Percentiles rank a stretch among this genome's conserved stretches.
phyloP scores from a whole-genome alignment of 2,329 filamentous ascomycete species.

The Coniochaeta ligniaria region DNA sequence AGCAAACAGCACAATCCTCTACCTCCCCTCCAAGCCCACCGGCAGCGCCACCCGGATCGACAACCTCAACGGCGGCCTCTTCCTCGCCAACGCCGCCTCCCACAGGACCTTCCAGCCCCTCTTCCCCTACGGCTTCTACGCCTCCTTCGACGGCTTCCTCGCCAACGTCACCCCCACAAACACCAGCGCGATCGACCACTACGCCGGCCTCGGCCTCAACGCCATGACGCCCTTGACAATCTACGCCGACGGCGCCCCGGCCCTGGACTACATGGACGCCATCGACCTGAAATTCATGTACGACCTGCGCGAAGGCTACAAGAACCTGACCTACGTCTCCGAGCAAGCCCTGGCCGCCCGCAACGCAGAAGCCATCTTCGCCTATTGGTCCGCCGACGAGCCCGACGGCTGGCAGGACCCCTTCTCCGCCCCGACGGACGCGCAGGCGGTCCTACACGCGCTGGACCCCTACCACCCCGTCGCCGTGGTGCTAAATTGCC shows the following conservation, averaged over 20 bases:
- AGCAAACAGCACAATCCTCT: conserved; percentile 27
- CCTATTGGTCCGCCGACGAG: conserved; percentile 40
- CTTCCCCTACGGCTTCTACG: conserved; percentile 37
- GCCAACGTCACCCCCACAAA: conserved; percentile 21
- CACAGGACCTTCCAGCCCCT: conserved; percentile 28
- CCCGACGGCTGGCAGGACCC: conserved; percentile 51
- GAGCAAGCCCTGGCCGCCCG: conserved; percentile 31
- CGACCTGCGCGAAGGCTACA: conserved; percentile 34
- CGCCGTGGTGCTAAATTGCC: conserved; percentile 52
- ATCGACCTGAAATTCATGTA: conserved; percentile 35
- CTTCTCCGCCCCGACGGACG: conserved; percentile 34
- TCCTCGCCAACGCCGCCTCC: conserved; percentile 28
- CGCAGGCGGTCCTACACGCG: conserved; percentile 35
- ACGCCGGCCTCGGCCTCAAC: conserved; percentile 31
- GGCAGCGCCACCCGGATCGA: conserved; percentile 38
- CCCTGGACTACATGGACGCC: conserved; percentile 31
- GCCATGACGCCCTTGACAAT: conserved; percentile 35
- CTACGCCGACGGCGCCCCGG: conserved; percentile 22
- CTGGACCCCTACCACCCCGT: conserved; percentile 57
- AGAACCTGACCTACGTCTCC: conserved; percentile 31
- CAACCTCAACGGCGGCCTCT: conserved; percentile 33
- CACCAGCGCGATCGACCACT: conserved; percentile 23
- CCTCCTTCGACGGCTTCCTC: conserved; percentile 35
- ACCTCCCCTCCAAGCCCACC: conserved; percentile 33
- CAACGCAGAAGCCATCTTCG: conserved; percentile 30